These are phyloP conservation scores for Epichloe sylvatica DNA, from an alignment of 2,329 filamentous ascomycete genomes.

Conservation along the genomic window DNA sequence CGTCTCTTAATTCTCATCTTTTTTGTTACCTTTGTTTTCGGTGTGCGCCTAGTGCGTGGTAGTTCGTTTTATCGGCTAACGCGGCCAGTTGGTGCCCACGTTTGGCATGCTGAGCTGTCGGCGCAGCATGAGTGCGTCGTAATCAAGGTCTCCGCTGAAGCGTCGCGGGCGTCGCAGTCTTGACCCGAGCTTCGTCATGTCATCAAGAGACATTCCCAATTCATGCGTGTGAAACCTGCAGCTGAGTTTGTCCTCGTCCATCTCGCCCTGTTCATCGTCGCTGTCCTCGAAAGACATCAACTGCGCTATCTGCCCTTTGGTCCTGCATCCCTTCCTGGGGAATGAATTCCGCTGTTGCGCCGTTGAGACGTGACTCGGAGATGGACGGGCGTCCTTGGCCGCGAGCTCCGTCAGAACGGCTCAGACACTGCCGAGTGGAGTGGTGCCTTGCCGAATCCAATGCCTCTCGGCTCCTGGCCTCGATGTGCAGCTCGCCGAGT, in stretches of 20 bases:
- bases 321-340: slow-evolving; percentile 8
- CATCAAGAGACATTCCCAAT: not conserved
- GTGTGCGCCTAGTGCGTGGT: too few relatives aligned
- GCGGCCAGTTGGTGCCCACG: not conserved
- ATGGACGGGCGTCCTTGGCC: too few relatives aligned
- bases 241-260: not conserved
- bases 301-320: not conserved
- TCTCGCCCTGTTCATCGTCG: not conserved
- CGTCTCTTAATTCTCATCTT: too few relatives aligned
- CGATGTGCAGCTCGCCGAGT: slow-evolving; percentile 35
- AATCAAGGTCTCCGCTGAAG: not conserved
- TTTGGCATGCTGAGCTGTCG: slow-evolving; percentile 2
- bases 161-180: not conserved
- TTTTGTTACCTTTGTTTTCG: too few relatives aligned
- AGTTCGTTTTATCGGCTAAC: not conserved
- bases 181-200: not conserved
- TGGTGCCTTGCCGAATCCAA: slow-evolving; percentile 21
- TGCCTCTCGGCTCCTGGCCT: slow-evolving; percentile 31
- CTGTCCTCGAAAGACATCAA: not conserved
- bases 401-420: not conserved
- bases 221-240: not conserved
- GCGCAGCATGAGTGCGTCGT: not conserved
- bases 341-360: slow-evolving; percentile 18
- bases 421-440: not conserved
- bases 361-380: slow-evolving; percentile 13